Conservation (phyloP, 2,329 filamentous ascomycete genomes). For the Exophiala sp. region DNA sequence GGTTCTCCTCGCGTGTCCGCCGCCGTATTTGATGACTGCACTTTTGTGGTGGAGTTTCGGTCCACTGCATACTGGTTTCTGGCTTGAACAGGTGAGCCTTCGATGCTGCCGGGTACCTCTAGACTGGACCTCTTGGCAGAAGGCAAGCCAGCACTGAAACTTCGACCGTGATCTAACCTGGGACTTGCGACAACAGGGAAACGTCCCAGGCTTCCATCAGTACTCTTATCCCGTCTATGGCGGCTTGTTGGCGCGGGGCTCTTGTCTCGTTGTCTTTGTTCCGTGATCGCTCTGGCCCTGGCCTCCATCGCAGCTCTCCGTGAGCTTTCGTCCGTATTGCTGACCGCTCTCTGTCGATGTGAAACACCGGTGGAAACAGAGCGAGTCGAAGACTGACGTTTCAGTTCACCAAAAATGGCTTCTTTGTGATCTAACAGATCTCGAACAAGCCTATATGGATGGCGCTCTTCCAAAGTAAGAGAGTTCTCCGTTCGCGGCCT, state of each 20-base stretch:
- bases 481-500: slow-evolving; percentile 82
- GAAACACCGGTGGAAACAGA: slow-evolving; percentile 21
- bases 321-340: slow-evolving; percentile 82
- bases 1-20: slow-evolving; percentile 13
- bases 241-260: slow-evolving; percentile 54
- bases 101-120: slow-evolving; percentile 66
- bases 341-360: slow-evolving; percentile 53
- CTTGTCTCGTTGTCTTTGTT: slow-evolving; percentile 63
- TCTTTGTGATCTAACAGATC: slow-evolving; percentile 94
- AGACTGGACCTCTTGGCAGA: slow-evolving; percentile 61
- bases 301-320: slow-evolving; percentile 92
- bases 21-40: slow-evolving; percentile 1
- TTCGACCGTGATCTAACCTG: slow-evolving; percentile 51
- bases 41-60: slow-evolving; percentile 24
- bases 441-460: slow-evolving; percentile 80
- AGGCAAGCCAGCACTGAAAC: slow-evolving; percentile 37
- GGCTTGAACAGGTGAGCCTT: slow-evolving; percentile 39
- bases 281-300: slow-evolving; percentile 72
- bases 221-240: slow-evolving; percentile 76
- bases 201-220: slow-evolving; percentile 46
- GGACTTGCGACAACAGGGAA: slow-evolving; percentile 76
- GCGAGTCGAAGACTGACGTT: slow-evolving; percentile 54
- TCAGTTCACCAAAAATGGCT: slow-evolving; percentile 89
- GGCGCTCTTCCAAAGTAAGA: slow-evolving; percentile 91
- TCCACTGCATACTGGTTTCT: slow-evolving; percentile 26